Conservation (phyloP, 2,329 filamentous ascomycete genomes). For the Verticillium albo-atrum region DNA sequence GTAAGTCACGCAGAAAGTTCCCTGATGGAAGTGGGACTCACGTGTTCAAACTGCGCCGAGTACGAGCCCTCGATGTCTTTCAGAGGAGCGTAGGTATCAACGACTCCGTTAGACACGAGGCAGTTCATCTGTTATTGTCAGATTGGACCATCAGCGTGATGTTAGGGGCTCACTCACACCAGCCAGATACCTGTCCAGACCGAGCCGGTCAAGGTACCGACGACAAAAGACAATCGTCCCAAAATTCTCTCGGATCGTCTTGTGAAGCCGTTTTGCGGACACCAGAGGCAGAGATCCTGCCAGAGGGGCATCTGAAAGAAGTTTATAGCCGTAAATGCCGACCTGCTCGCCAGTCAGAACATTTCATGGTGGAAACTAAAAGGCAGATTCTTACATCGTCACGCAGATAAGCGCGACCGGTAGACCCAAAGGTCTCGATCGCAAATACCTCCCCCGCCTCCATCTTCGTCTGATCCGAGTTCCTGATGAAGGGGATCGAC, state of each 20-base stretch:
- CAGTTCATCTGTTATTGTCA: slow-evolving; percentile 45
- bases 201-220: slow-evolving; percentile 61
- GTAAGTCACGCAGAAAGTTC: background rate
- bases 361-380: too few species aligned
- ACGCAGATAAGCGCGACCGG: slow-evolving; percentile 79
- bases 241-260: slow-evolving; percentile 58
- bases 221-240: slow-evolving; percentile 57
- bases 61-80: slow-evolving; percentile 56
- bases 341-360: slow-evolving; percentile 20
- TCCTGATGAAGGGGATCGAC: slow-evolving; percentile 91
- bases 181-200: slow-evolving; percentile 52
- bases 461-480: slow-evolving; percentile 88
- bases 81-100: slow-evolving; percentile 53
- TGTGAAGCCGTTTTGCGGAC: slow-evolving; percentile 52
- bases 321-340: slow-evolving; percentile 49
- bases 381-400: slow-evolving; percentile 62
- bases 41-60: slow-evolving; percentile 60
- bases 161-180: slow-evolving; percentile 38
- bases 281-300: slow-evolving; percentile 34
- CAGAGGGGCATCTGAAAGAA: slow-evolving; percentile 30
- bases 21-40: slow-evolving; percentile 17
- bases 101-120: slow-evolving; percentile 50
- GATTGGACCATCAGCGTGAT: background rate
- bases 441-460: slow-evolving; percentile 94
- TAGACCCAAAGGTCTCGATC: slow-evolving; percentile 94